Evolutionary conservation across 108 stramenopile genomes (phyloP).

Genomic region (Skeletonema tropicum): DNA sequence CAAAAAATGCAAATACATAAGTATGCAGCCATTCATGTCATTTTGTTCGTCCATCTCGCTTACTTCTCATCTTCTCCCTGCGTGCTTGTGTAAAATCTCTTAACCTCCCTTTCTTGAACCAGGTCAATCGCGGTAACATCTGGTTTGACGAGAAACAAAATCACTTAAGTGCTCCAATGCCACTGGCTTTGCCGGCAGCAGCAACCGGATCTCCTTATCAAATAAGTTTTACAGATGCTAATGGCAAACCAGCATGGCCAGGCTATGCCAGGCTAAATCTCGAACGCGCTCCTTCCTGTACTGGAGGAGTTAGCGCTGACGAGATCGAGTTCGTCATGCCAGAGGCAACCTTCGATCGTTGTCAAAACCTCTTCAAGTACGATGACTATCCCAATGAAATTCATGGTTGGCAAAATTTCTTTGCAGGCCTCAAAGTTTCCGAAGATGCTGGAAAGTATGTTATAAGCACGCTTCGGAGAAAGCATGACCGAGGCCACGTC

Average conservation of each 20-base stretch:
- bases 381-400: not conserved
- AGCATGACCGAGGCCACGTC: conserved; percentile 14
- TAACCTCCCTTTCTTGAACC: not conserved
- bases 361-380: not conserved
- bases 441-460: conserved; percentile 20
- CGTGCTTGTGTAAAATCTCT: not conserved
- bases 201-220: conserved; percentile 3
- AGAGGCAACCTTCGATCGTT: not conserved
- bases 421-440: conserved; percentile 6
- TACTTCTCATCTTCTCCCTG: not conserved
- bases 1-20: not conserved
- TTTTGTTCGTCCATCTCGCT: not conserved
- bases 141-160: conserved; percentile 20
- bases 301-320: not conserved
- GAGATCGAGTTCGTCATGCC: conserved; percentile 7
- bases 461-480: conserved; percentile 9
- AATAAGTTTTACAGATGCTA: conserved; percentile 20
- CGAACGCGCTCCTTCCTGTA: conserved; percentile 12
- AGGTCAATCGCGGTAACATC: conserved; percentile 1
- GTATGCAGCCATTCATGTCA: not conserved
- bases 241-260: conserved; percentile 18
- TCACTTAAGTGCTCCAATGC: conserved; percentile 21
- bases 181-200: conserved; percentile 12
- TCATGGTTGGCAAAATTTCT: conserved; percentile 22
- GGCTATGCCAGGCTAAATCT: conserved; percentile 8